phyloP scores from a whole-genome alignment of 116 monocot species.

The Cymodocea nodosa region DNA sequence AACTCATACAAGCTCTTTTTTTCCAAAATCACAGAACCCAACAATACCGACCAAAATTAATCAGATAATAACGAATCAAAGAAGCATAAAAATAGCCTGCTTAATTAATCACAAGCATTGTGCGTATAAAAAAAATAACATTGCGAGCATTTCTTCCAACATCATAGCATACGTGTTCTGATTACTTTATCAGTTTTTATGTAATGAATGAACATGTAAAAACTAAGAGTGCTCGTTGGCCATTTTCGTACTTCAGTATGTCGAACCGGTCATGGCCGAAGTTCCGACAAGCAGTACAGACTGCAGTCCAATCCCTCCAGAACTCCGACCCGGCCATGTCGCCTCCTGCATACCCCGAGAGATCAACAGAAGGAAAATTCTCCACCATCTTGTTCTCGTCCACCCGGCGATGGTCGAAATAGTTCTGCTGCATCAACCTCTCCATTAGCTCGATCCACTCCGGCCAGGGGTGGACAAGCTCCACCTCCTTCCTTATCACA shows the following conservation, averaged over 20 bases:
- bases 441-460: constrained; percentile 97
- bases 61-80: too few relatives aligned
- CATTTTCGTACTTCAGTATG: constrained; percentile 47
- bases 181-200: too few relatives aligned
- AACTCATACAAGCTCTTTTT: background rate
- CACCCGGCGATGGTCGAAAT: constrained; percentile 47
- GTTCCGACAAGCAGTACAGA: constrained; percentile 69
- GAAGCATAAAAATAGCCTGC: too few relatives aligned
- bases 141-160: too few relatives aligned
- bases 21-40: background rate
- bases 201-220: background rate
- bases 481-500: constrained; percentile 34
- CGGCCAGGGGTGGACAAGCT: constrained; percentile 90
- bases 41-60: background rate
- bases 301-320: constrained; percentile 69
- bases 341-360: constrained; percentile 18
- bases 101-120: too few relatives aligned
- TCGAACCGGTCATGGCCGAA: constrained; percentile 93
- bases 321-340: constrained; percentile 58
- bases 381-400: constrained; percentile 32
- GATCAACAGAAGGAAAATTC: constrained; percentile 30
- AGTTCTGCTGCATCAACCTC: constrained; percentile 65
- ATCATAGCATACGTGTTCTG: too few relatives aligned
- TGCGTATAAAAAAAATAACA: too few relatives aligned
- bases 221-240: background rate